phyloP scores from a whole-genome alignment of 192 early-diverging fungal genomes.

The Mortierella hygrophila region DNA sequence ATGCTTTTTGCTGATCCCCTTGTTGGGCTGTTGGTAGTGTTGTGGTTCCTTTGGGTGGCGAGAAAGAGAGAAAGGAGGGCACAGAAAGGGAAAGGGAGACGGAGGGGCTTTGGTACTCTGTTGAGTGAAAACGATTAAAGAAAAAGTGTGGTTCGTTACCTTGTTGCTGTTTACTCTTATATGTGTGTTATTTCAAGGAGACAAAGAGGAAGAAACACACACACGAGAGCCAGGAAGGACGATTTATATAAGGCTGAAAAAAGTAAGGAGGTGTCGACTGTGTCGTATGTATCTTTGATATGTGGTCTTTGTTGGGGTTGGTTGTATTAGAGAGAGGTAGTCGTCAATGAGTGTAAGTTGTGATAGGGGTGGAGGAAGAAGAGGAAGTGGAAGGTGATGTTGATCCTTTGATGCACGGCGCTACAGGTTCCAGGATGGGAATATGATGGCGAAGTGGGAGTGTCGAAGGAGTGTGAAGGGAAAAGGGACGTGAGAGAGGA shows the following conservation, averaged over 20 bases:
- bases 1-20: too few species aligned
- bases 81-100: not conserved
- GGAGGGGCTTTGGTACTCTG: not conserved
- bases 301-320: not conserved
- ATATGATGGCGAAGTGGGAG: not conserved
- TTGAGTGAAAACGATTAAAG: not conserved
- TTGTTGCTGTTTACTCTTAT: not conserved
- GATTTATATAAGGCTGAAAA: constrained; percentile 4
- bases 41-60: not conserved
- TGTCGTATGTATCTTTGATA: not conserved
- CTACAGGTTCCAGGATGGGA: not conserved
- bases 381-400: not conserved
- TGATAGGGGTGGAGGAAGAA: not conserved
- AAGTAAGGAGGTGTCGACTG: constrained; percentile 24
- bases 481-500: not conserved
- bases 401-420: not conserved
- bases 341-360: not conserved
- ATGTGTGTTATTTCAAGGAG: constrained; percentile 15
- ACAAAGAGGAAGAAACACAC: constrained; percentile 12
- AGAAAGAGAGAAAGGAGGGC: not conserved
- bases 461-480: not conserved
- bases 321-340: not conserved
- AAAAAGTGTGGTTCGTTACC: constrained; percentile 10
- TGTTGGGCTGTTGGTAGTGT: too few species aligned
- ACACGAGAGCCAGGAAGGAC: constrained; percentile 6